These are phyloP conservation scores for Curvularia eragrostidis DNA, from an alignment of 2,329 filamentous ascomycete species.

Conservation along the genomic window DNA sequence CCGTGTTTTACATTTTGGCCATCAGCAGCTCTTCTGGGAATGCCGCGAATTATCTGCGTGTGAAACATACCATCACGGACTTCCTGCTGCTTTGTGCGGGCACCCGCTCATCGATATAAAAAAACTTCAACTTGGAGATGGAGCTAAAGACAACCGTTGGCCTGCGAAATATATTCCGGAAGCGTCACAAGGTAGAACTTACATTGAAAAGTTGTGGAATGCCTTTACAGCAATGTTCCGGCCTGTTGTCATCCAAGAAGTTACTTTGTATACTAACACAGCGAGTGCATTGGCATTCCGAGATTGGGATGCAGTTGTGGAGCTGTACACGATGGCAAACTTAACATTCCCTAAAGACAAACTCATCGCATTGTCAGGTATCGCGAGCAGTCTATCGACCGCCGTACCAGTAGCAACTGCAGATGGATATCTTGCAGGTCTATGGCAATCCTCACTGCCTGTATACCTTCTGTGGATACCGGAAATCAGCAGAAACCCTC, in stretches of 20 bases:
- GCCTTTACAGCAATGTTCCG: background rate
- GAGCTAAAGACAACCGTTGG: constrained; percentile 7
- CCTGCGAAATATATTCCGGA: background rate
- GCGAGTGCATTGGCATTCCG: background rate
- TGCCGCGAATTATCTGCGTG: constrained; percentile 19
- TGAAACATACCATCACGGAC: constrained; percentile 14
- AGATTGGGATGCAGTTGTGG: constrained; percentile 13
- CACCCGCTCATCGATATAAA: constrained; percentile 10
- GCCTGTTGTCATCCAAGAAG: background rate
- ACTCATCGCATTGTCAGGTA: constrained; percentile 13
- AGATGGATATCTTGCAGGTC: constrained; percentile 16
- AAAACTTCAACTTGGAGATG: constrained; percentile 6
- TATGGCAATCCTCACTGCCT: constrained; percentile 16
- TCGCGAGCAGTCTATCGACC: constrained; percentile 5
- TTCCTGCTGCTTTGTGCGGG: background rate
- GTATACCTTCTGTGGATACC: constrained; percentile 12
- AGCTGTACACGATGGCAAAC: constrained; percentile 2
- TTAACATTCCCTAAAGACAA: constrained; percentile 4
- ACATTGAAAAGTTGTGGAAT: background rate
- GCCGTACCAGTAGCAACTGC: background rate
- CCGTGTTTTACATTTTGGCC: constrained; percentile 26
- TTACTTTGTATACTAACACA: constrained; percentile 1
- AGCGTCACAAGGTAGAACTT: background rate
- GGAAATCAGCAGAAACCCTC: background rate
- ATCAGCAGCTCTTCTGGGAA: constrained; percentile 31